A percentile compares a stretch with the other conserved stretches of the same genome.
These are phyloP conservation scores for Taxillus chinensis DNA, from an alignment of 164 flowering plant genomes.

Conservation along the genomic window DNA sequence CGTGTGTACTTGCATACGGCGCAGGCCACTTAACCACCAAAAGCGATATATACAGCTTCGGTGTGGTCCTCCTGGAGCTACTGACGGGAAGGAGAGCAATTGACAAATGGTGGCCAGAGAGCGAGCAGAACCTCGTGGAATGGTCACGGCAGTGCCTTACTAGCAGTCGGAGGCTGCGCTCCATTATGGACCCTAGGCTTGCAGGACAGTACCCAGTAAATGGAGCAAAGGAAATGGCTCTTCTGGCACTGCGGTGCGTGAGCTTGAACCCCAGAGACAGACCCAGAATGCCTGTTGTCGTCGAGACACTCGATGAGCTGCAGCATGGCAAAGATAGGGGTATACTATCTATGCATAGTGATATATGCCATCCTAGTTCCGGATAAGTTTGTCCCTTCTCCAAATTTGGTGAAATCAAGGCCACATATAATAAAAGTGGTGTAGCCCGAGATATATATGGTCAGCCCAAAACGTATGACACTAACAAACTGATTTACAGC, in stretches of 20 bases:
- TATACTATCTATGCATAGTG: no score
- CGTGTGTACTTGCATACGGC: no score
- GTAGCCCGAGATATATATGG: no score
- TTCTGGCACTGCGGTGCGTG: constrained; percentile 55
- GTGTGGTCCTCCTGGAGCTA: constrained; percentile 82
- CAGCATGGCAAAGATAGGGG: constrained; percentile 73
- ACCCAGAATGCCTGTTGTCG: constrained; percentile 62
- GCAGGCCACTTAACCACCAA: constrained; percentile 90
- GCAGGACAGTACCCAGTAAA: constrained; percentile 82
- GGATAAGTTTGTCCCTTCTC: no score
- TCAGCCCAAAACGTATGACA: no score
- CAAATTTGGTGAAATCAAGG: no score
- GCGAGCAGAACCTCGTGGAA: constrained; percentile 73
- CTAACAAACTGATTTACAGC: no score
- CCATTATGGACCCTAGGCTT: constrained; percentile 72
- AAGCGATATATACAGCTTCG: constrained; percentile 92
- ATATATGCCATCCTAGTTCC: no score
- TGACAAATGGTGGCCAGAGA: constrained; percentile 65
- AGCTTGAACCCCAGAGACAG: constrained; percentile 71
- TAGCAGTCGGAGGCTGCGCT: constrained; percentile 57
- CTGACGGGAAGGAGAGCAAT: constrained; percentile 78
- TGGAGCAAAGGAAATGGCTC: constrained; percentile 72
- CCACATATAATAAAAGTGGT: no score
- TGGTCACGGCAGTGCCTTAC: constrained; percentile 72
- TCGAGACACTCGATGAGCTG: constrained; percentile 53